These are phyloP conservation scores for Ophiostoma sp. DNA, from an alignment of 2,329 filamentous ascomycete species.

Conservation along the genomic window DNA sequence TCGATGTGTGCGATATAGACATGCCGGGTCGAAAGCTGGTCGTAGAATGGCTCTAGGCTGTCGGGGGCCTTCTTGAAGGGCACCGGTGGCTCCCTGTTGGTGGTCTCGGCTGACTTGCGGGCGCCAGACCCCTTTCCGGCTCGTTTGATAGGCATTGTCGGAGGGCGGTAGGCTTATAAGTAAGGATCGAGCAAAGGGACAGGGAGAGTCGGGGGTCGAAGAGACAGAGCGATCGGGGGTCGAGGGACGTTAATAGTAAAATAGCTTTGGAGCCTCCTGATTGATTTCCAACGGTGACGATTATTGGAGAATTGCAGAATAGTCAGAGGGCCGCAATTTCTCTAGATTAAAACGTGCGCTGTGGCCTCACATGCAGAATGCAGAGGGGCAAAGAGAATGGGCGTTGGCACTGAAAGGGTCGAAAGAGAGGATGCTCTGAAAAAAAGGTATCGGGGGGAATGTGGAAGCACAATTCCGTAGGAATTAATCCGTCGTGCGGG, in stretches of 20 bases:
- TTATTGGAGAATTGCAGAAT: neutral
- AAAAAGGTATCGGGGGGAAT: neutral
- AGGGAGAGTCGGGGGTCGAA: neutral
- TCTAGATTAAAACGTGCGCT: neutral
- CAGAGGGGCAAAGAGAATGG: neutral
- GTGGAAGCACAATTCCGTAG: neutral
- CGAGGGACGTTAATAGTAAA: neutral
- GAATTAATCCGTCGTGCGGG: neutral
- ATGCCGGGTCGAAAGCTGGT: slow-evolving; percentile 64
- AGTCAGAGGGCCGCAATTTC: neutral
- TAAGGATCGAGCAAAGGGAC: neutral
- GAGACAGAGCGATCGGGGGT: neutral
- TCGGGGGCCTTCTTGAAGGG: slow-evolving; percentile 70
- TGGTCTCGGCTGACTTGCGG: neutral
- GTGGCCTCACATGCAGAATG: neutral
- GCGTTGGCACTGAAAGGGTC: neutral
- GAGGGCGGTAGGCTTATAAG: neutral
- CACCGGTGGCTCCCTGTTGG: slow-evolving; percentile 46
- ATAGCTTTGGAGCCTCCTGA: neutral
- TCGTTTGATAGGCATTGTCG: slow-evolving; percentile 31
- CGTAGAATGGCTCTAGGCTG: slow-evolving; percentile 64
- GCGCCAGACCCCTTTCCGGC: slow-evolving; percentile 31
- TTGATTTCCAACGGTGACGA: neutral
- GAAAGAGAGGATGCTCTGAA: neutral
- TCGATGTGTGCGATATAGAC: slow-evolving; percentile 88